Evolutionary conservation across 2,329 filamentous ascomycete genomes (phyloP).

Genomic region (Plenodomus lindquistii): DNA sequence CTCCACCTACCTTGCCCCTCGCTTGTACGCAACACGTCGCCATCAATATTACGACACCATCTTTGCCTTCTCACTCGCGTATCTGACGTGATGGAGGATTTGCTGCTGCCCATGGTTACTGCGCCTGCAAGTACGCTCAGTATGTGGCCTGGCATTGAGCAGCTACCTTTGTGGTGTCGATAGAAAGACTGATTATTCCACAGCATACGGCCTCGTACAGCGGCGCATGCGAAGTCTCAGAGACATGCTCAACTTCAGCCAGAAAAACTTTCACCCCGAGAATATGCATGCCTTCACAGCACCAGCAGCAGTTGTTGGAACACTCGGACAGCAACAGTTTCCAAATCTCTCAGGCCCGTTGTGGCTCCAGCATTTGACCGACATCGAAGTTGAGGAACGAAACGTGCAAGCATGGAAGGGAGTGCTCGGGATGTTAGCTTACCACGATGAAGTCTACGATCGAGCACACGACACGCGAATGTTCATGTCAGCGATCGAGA

Average conservation of each 20-base stretch:
- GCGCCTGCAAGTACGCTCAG: slow-evolving; percentile 4
- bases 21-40: not conserved
- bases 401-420: slow-evolving; percentile 12
- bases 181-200: not conserved
- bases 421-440: slow-evolving; percentile 11
- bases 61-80: not conserved
- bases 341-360: not conserved
- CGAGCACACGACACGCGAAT: slow-evolving; percentile 10
- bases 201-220: slow-evolving; percentile 7
- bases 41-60: too few relatives aligned
- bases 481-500: slow-evolving; percentile 18
- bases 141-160: not conserved
- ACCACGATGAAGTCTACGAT: slow-evolving; percentile 3
- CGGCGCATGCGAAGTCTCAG: slow-evolving; percentile 4
- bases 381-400: not conserved
- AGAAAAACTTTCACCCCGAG: not conserved
- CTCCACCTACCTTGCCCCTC: not conserved
- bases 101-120: not conserved
- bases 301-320: not conserved
- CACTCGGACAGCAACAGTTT: slow-evolving; percentile 4
- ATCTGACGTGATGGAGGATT: not conserved
- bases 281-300: not conserved
- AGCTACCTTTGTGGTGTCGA: not conserved
- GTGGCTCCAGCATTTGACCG: not conserved
- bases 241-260: slow-evolving; percentile 3